Conservation (phyloP, 139 green algal genomes). For the Trebouxia sp. region DNA sequence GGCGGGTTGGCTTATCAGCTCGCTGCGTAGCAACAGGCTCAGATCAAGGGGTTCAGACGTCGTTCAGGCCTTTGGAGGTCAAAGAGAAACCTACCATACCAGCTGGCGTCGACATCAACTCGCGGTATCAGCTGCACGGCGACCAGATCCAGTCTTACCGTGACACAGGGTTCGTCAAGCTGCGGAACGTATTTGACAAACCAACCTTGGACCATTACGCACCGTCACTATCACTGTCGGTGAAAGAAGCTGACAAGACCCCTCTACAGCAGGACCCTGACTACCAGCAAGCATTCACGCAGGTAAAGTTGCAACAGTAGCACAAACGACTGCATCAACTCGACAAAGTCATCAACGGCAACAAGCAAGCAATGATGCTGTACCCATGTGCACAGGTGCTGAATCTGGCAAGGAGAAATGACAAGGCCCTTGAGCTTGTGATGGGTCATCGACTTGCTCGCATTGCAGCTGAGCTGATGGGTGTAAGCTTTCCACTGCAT, state of each 20-base stretch:
- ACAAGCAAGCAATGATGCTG: no score
- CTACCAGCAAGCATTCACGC: slow-evolving; percentile 30
- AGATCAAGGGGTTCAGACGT: no score
- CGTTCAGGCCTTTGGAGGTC: no score
- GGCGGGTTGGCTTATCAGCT: no score
- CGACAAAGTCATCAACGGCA: no score
- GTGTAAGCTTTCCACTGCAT: not conserved
- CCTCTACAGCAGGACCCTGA: slow-evolving; percentile 35
- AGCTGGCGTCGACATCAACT: not conserved
- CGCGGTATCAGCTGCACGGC: not conserved
- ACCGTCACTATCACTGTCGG: slow-evolving; percentile 6
- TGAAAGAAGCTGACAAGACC: slow-evolving; percentile 27
- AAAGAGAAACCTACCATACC: no score
- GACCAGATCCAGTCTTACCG: not conserved
- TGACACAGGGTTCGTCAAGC: not conserved
- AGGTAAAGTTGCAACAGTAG: slow-evolving; percentile 38
- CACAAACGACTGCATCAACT: no score
- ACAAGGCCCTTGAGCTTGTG: slow-evolving; percentile 21
- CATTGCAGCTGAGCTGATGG: slow-evolving; percentile 40
- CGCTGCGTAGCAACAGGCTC: no score
- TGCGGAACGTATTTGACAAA: not conserved
- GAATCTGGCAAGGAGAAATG: not conserved
- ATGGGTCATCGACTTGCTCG: slow-evolving; percentile 29
- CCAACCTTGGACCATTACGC: slow-evolving; percentile 16
- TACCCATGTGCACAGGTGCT: not conserved